Base-by-base conservation (phyloP, 1,284 basidiomycete genomes). In the Ustilago sp. region DNA sequence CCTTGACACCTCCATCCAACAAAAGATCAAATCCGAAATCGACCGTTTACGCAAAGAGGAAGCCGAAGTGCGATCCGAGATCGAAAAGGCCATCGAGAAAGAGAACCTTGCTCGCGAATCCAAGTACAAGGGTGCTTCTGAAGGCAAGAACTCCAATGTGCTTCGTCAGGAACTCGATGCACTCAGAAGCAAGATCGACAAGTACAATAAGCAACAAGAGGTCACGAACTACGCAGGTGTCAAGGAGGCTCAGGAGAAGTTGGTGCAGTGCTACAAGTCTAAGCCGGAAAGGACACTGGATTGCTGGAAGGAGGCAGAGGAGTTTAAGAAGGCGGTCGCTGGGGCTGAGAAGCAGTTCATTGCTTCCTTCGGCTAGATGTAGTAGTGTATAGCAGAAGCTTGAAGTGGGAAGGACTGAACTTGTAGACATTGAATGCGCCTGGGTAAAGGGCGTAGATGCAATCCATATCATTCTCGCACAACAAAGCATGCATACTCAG, bases 231-330 rank as follows among this genome's bases (percentile, higher is more conserved):
- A 89, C 64, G 88, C 90, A 2, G 89, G 88, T 47, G 89, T 92
- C 13, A 90, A 90, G 82, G 87, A 88, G 35, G 88, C 88, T 43
- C 88, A 90, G 39, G 89, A 90, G 71, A 90, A 89, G 28, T 88
- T 94, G 36, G 88, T 91, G 5, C 87, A 89, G 51, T 94, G 93
- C 85, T 94, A 93, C 87, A 89, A 86, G 93, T 92, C 88, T 70
- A 89, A 93, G 80, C 85, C 88, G 6, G 87, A 87, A 0, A 89
- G 88, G 6, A 88, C 93, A 28, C 86, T 94, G 48, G 90, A 94
- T 76, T 94, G 93, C 86, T 93, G 91, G 91, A 88, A 88, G 70
- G 90, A 93, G 81, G 92, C 93, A 5, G 86, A 87, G n/a, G 88
- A 88, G 23, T 94, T 94, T 88, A 93, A 91, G 82, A 82, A 88